Conservation (phyloP, 768 basidiomycete species). For the Tricholoma saponaceum region DNA sequence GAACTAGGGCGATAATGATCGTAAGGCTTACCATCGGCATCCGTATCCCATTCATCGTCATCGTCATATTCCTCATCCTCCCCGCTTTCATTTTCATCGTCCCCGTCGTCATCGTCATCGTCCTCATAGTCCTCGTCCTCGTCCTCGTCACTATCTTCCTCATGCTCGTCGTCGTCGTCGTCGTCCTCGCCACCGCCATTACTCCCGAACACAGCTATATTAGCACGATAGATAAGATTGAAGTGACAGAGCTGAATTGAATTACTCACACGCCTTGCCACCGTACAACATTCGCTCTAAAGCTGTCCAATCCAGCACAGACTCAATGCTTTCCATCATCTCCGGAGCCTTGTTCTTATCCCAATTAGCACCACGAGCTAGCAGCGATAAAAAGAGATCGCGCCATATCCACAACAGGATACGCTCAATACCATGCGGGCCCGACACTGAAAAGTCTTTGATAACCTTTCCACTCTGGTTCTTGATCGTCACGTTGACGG, state of each 20-base stretch:
- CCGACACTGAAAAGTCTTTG: slow-evolving; percentile 45
- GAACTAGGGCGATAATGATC: background rate
- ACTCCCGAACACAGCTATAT: slow-evolving; percentile 1
- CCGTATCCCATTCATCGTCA: background rate
- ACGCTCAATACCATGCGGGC: slow-evolving; percentile 41
- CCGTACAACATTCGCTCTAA: slow-evolving; percentile 52
- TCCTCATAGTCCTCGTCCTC: slow-evolving; percentile 11
- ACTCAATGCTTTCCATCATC: slow-evolving; percentile 60
- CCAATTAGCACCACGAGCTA: slow-evolving; percentile 30
- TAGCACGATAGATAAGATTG: background rate
- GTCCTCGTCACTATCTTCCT: slow-evolving; percentile 14
- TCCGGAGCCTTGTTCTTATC: slow-evolving; percentile 32
- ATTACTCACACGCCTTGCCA: slow-evolving; percentile 45
- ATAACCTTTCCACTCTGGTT: slow-evolving; percentile 37
- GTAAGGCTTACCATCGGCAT: background rate
- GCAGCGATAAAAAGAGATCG: slow-evolving; percentile 58
- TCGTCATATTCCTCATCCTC: slow-evolving; percentile 15
- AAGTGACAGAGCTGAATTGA: background rate
- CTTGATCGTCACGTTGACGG: slow-evolving; percentile 42
- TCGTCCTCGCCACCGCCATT: slow-evolving; percentile 25
- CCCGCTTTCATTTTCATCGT: slow-evolving; percentile 25
- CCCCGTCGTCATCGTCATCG: slow-evolving; percentile 15
- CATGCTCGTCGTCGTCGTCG: too few relatives aligned
- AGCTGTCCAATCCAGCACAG: slow-evolving; percentile 43
- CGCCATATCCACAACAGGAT: slow-evolving; percentile 65